These are phyloP conservation scores for Microthyrium microscopicum DNA, from an alignment of 2,329 filamentous ascomycete genomes.

Conservation along the genomic window DNA sequence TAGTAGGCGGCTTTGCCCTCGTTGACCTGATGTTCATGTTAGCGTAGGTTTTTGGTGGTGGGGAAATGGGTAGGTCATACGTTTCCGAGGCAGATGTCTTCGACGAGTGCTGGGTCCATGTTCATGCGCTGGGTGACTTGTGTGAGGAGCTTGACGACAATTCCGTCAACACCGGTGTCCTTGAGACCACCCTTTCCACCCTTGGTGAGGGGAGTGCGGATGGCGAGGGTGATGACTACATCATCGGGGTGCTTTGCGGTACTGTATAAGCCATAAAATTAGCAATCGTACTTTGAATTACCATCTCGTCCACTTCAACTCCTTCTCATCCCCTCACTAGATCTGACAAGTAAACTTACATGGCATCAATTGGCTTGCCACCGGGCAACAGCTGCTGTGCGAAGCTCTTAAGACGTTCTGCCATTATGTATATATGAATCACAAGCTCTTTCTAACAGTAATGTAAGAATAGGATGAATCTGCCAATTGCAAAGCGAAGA, in stretches of 20 bases:
- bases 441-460: too few species aligned
- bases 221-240: slow-evolving; percentile 84
- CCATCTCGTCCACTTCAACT: neutral
- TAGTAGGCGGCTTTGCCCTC: slow-evolving; percentile 83
- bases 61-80: slow-evolving; percentile 31
- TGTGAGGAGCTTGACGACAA: slow-evolving; percentile 70
- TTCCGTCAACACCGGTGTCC: slow-evolving; percentile 76
- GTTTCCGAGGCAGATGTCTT: slow-evolving; percentile 88
- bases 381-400: slow-evolving; percentile 6
- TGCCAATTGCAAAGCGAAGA: too few species aligned
- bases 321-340: neutral
- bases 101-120: slow-evolving; percentile 63
- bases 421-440: neutral
- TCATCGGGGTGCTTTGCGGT: slow-evolving; percentile 81
- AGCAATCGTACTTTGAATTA: neutral
- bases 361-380: slow-evolving; percentile 5
- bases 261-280: neutral
- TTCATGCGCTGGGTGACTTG: slow-evolving; percentile 46
- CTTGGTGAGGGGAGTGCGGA: slow-evolving; percentile 80
- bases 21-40: slow-evolving; percentile 43
- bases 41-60: slow-evolving; percentile 14
- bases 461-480: too few species aligned
- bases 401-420: slow-evolving; percentile 7
- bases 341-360: slow-evolving; percentile 5
- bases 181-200: slow-evolving; percentile 87